These are phyloP conservation scores for Epichloe scottii DNA, from an alignment of 2,329 filamentous ascomycete species.

Conservation along the genomic window DNA sequence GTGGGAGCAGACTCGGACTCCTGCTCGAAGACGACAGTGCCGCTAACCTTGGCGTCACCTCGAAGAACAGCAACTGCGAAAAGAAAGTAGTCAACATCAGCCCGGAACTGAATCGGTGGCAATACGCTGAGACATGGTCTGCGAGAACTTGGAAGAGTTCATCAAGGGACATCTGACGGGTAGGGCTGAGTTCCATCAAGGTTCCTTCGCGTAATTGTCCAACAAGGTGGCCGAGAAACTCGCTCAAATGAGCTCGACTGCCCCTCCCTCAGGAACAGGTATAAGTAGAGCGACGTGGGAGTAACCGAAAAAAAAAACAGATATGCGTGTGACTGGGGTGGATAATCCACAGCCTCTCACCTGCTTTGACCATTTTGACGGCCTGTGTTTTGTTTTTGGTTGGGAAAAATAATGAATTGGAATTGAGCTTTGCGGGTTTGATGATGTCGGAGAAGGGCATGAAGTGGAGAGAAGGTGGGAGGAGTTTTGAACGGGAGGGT, in stretches of 20 bases:
- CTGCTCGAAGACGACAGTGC: constrained; percentile 94
- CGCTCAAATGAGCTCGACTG: constrained; percentile 46
- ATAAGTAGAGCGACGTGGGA: constrained; percentile 10
- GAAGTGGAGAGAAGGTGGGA: constrained; percentile 8
- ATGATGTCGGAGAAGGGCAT: constrained; percentile 6
- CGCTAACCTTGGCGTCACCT: constrained; percentile 91
- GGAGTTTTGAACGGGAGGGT: constrained; percentile 5
- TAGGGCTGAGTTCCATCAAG: constrained; percentile 28
- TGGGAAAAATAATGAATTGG: neutral
- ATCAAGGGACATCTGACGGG: constrained; percentile 21
- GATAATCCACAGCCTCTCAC: constrained; percentile 34
- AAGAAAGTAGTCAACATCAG: constrained; percentile 6
- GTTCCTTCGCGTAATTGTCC: constrained; percentile 21
- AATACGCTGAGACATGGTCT: neutral
- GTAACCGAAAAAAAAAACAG: neutral
- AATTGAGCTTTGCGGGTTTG: constrained; percentile 2
- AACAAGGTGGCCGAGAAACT: constrained; percentile 27
- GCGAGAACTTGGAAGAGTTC: constrained; percentile 7
- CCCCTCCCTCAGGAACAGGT: constrained; percentile 9
- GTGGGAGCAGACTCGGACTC: constrained; percentile 68
- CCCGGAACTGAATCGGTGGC: neutral
- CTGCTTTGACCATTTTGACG: constrained; percentile 97
- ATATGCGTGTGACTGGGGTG: neutral
- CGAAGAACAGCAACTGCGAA: constrained; percentile 81
- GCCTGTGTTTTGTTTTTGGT: constrained; percentile 25